A percentile compares a stretch with the other conserved stretches of the same genome.
phyloP scores from a whole-genome alignment of 306 rosid genomes.

The Boehmeria nivea region DNA sequence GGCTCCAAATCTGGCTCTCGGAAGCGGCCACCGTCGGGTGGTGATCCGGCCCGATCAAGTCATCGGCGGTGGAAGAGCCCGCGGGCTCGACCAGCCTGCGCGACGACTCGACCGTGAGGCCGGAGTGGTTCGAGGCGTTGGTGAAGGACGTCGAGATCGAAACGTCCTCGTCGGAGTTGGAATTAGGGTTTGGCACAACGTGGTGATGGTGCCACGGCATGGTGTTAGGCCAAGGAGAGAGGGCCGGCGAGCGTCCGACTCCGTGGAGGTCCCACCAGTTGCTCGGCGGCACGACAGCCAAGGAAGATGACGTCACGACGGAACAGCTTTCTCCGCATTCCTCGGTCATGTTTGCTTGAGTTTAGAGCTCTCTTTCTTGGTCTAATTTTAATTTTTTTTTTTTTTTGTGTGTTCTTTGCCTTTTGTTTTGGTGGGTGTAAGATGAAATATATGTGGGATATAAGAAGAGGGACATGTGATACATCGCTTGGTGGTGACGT shows the following conservation, averaged over 20 bases:
- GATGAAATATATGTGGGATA: slow-evolving; percentile 30
- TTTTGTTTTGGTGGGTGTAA: slow-evolving; percentile 17
- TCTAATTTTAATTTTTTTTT: no score
- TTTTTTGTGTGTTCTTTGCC: slow-evolving; percentile 11
- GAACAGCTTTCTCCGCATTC: slow-evolving; percentile 52
- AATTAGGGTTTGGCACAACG: slow-evolving; percentile 40
- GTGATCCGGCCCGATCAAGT: slow-evolving; percentile 31
- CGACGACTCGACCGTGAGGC: slow-evolving; percentile 58
- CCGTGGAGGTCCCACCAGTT: slow-evolving; percentile 73
- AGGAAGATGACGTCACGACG: slow-evolving; percentile 48
- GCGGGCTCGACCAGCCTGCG: slow-evolving; percentile 39
- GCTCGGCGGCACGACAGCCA: slow-evolving; percentile 2
- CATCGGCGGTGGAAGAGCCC: slow-evolving; percentile 41
- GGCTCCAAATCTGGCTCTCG: slow-evolving; percentile 74
- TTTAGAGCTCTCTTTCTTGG: slow-evolving; percentile 5
- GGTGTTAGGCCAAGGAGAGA: slow-evolving; percentile 47
- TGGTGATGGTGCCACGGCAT: slow-evolving; percentile 36
- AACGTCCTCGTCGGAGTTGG: slow-evolving; percentile 72
- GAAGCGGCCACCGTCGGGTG: slow-evolving; percentile 47
- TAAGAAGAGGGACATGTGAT: slow-evolving; percentile 24
- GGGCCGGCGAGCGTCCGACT: slow-evolving; percentile 19
- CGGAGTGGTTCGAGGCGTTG: slow-evolving; percentile 76
- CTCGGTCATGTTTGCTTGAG: slow-evolving; percentile 46
- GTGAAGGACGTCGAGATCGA: slow-evolving; percentile 76
- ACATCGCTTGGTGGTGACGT: slow-evolving; percentile 52